These are phyloP conservation scores for Exserohilum rostratum DNA, from an alignment of 2,329 filamentous ascomycete species.

Conservation along the genomic window DNA sequence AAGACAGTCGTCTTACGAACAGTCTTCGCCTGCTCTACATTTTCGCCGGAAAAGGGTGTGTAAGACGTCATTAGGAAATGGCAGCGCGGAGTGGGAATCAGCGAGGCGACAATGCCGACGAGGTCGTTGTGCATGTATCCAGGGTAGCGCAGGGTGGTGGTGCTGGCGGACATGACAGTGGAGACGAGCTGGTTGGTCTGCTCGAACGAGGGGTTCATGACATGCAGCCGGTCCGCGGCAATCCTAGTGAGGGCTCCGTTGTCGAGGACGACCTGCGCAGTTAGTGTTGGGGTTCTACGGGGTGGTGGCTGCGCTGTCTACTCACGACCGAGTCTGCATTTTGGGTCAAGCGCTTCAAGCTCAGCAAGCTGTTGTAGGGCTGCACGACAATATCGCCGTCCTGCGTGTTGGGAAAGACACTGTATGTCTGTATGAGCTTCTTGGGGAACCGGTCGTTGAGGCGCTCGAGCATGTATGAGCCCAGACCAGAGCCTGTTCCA, in stretches of 20 bases:
- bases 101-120: slow-evolving; percentile 91
- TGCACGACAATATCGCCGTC: slow-evolving; percentile 94
- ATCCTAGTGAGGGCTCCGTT: slow-evolving; percentile 94
- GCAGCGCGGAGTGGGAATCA: slow-evolving; percentile 94
- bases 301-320: slow-evolving; percentile 5
- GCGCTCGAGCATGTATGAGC: slow-evolving; percentile 90
- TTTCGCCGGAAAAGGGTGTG: slow-evolving; percentile 95
- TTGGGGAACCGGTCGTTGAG: slow-evolving; percentile 98
- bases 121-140: slow-evolving; percentile 99
- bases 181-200: slow-evolving; percentile 95
- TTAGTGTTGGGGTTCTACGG: slow-evolving; percentile 24
- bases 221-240: slow-evolving; percentile 89
- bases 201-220: slow-evolving; percentile 93
- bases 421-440: slow-evolving; percentile 99
- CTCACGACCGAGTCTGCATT: slow-evolving; percentile 92
- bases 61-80: slow-evolving; percentile 99
- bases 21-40: slow-evolving; percentile 95
- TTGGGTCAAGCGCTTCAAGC: slow-evolving; percentile 88
- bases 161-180: slow-evolving; percentile 98
- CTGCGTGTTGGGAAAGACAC: slow-evolving; percentile 93
- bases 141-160: slow-evolving; percentile 93
- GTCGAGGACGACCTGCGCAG: slow-evolving; percentile 76
- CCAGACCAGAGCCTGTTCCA: slow-evolving; percentile 93
- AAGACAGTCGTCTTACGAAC: slow-evolving; percentile 97
- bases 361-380: slow-evolving; percentile 94